Conservation (phyloP, 805 yeast species). For the Zygotorulaspora florentina region DNA sequence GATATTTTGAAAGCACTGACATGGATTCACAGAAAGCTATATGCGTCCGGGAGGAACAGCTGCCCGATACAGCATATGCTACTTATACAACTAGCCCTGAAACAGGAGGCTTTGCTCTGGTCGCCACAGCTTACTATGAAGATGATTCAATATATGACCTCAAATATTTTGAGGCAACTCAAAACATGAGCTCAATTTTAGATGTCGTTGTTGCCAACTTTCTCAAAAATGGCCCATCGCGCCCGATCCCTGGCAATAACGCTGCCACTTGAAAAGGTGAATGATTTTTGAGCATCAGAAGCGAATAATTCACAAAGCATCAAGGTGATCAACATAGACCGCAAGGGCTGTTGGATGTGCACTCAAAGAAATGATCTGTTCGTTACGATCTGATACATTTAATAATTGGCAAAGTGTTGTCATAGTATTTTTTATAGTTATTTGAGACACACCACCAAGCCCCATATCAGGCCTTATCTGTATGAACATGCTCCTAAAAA, state of each 20-base stretch:
- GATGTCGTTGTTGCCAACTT: background rate
- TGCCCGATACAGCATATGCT: background rate
- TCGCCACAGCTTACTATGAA: conserved; percentile 1
- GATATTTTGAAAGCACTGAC: conserved; percentile 1
- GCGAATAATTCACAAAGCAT: no score
- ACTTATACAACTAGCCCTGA: background rate
- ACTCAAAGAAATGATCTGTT: no score
- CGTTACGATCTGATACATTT: no score
- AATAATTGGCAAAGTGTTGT: no score
- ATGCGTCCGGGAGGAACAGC: background rate
- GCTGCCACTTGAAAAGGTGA: no score
- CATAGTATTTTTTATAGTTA: no score
- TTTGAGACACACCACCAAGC: no score
- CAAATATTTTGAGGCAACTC: background rate
- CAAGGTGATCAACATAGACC: no score
- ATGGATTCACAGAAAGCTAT: background rate
- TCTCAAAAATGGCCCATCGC: background rate
- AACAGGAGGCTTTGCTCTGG: background rate
- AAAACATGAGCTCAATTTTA: background rate
- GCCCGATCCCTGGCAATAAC: background rate
- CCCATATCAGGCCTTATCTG: no score
- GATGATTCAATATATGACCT: conserved; percentile 1
- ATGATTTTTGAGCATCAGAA: no score
- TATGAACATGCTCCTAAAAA: no score
- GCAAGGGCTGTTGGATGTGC: no score